These are phyloP conservation scores for Vaccinium vitisidaea DNA, from an alignment of 148 eudicot genomes.

Conservation along the genomic window DNA sequence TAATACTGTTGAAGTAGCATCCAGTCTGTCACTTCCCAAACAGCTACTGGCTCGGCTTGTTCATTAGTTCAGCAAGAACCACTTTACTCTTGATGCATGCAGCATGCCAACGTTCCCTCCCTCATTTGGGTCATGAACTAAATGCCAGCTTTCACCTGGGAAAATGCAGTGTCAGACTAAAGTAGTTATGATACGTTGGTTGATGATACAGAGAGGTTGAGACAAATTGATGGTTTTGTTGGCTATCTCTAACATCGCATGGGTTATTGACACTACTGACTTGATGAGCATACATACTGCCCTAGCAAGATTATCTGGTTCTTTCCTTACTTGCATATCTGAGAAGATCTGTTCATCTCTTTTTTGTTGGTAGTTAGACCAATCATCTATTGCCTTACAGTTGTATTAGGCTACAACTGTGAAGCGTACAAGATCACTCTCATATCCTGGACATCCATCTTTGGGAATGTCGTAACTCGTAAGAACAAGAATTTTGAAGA, in stretches of 20 bases:
- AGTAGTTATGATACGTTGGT: too few species aligned
- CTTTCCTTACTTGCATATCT: neutral
- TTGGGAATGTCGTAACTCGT: neutral
- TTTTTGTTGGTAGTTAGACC: too few species aligned
- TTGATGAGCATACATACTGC: neutral
- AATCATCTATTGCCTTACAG: neutral
- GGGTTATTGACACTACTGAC: neutral
- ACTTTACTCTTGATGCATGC: neutral
- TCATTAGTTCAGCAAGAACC: slow-evolving; percentile 2
- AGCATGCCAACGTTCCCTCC: neutral
- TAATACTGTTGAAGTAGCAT: neutral
- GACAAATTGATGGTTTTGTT: neutral
- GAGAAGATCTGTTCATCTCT: neutral
- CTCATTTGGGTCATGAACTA: neutral
- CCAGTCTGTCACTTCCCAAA: neutral
- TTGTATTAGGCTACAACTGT: neutral
- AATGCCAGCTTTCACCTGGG: neutral
- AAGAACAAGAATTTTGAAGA: neutral
- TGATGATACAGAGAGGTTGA: neutral
- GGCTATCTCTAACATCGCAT: neutral
- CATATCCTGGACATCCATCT: neutral
- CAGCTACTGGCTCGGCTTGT: neutral
- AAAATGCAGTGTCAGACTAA: neutral
- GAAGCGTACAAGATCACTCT: neutral
- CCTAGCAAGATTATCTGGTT: neutral